These are phyloP conservation scores for Hansenula sp. DNA, from an alignment of 1,139 yeast genomes.

Conservation along the genomic window DNA sequence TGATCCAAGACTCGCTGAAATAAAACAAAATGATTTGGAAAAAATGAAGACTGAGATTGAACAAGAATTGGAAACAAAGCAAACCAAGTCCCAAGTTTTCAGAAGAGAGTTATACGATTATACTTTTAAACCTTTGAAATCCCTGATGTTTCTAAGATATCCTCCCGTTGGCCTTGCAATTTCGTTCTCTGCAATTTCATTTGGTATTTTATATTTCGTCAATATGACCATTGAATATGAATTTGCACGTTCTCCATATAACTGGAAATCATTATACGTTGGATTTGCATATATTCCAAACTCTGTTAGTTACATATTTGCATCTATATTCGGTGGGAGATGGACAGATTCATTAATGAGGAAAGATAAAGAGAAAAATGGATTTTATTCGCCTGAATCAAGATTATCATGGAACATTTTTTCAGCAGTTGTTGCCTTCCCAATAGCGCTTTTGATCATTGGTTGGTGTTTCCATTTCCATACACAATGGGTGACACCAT, in stretches of 20 bases:
- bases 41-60: conserved; percentile 25
- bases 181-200: conserved; percentile 61
- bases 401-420: conserved; percentile 74
- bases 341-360: conserved; percentile 68
- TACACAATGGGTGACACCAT: conserved; percentile 71
- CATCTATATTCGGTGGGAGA: conserved; percentile 72
- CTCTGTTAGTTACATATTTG: conserved; percentile 70
- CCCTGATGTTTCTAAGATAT: conserved; percentile 47
- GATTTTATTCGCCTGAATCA: conserved; percentile 70
- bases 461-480: conserved; percentile 78
- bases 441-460: conserved; percentile 64
- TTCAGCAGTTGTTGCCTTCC: conserved; percentile 57
- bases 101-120: conserved; percentile 34
- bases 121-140: conserved; percentile 45
- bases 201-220: conserved; percentile 66
- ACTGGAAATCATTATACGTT: conserved; percentile 58
- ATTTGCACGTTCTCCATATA: conserved; percentile 65
- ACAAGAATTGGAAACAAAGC: conserved; percentile 18
- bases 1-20: conserved; percentile 21
- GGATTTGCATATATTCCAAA: conserved; percentile 84
- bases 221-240: conserved; percentile 69
- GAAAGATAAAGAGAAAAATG: conserved; percentile 57
- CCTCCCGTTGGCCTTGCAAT: conserved; percentile 75
- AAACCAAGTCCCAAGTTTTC: conserved; percentile 12
- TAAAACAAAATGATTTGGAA: conserved; percentile 25